Percentiles rank a stretch among this genome's conserved stretches.
Conservation (phyloP, 2,329 filamentous ascomycete genomes). For the Byssochlamys sp. region DNA sequence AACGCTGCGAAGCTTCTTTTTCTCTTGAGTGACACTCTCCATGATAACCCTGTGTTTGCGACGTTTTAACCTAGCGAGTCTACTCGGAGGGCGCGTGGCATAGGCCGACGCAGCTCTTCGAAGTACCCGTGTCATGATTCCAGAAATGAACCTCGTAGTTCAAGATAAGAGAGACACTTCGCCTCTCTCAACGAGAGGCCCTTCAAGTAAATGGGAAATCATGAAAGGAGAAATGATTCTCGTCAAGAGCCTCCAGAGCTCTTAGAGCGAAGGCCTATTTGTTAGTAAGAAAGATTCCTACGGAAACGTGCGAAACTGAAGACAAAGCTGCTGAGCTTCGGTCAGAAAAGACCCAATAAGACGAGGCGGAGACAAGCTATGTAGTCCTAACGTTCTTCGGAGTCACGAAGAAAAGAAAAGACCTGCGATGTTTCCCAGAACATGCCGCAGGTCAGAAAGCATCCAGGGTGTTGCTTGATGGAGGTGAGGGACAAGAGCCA, state of each 20-base stretch:
- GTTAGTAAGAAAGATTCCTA: constrained; percentile 13
- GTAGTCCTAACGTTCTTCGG: neutral
- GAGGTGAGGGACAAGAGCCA: constrained; percentile 10
- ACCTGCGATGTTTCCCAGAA: neutral
- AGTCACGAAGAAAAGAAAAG: neutral
- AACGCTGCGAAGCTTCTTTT: constrained; percentile 49
- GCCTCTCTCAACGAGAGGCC: neutral
- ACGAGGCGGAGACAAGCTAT: neutral
- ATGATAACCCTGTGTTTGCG: constrained; percentile 49
- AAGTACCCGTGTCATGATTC: constrained; percentile 29
- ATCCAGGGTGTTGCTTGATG: neutral
- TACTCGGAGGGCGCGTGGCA: constrained; percentile 25
- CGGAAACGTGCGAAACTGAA: constrained; percentile 5
- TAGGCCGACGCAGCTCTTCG: constrained; percentile 24
- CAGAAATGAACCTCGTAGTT: constrained; percentile 6
- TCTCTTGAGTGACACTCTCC: constrained; percentile 49
- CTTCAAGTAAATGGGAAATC: neutral
- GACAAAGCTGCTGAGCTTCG: constrained; percentile 1
- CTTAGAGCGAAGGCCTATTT: neutral
- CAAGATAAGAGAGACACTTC: neutral
- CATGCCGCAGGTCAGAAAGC: neutral
- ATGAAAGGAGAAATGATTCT: neutral
- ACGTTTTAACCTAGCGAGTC: constrained; percentile 22
- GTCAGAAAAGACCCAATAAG: neutral
- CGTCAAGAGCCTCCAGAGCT: neutral